Evolutionary conservation across 139 green algal species (phyloP).

Genomic region (Chlamydomonas sp.): DNA sequence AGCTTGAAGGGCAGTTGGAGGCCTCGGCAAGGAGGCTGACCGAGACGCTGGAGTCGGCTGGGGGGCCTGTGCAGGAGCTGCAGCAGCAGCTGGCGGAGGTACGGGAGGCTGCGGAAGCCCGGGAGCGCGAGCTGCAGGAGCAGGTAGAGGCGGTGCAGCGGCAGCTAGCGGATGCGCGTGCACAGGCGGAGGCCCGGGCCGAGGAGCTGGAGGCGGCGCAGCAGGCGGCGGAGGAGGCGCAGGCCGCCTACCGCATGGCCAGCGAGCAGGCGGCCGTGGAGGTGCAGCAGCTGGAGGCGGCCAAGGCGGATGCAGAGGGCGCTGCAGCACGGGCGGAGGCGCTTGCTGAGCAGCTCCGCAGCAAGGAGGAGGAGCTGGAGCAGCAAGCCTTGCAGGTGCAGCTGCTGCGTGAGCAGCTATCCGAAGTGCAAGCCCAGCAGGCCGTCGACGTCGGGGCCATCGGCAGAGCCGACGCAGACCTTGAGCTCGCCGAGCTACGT

Average conservation of each 20-base stretch:
- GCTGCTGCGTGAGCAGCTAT: background rate
- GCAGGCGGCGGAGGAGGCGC: background rate
- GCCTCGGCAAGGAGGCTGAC: background rate
- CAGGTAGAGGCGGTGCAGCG: background rate
- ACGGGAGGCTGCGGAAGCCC: background rate
- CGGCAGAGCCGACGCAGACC: no score
- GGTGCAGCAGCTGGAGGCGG: background rate
- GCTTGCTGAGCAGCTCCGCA: background rate
- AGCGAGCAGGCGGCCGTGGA: background rate
- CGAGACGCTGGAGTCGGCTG: background rate
- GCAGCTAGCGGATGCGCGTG: background rate
- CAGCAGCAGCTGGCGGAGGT: background rate
- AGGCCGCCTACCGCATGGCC: background rate
- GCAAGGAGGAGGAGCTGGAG: background rate
- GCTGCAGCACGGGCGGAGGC: no score
- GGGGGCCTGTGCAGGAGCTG: background rate
- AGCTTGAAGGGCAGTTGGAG: background rate
- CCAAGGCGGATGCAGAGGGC: background rate
- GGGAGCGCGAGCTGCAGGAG: background rate
- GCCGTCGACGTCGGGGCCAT: no score
- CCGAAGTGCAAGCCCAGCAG: background rate
- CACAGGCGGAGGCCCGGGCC: background rate
- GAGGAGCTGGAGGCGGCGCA: background rate
- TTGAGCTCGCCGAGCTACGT: no score
- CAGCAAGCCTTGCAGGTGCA: background rate